phyloP scores from a whole-genome alignment of 257 asterid genomes.

The Ilex aquifolium region DNA sequence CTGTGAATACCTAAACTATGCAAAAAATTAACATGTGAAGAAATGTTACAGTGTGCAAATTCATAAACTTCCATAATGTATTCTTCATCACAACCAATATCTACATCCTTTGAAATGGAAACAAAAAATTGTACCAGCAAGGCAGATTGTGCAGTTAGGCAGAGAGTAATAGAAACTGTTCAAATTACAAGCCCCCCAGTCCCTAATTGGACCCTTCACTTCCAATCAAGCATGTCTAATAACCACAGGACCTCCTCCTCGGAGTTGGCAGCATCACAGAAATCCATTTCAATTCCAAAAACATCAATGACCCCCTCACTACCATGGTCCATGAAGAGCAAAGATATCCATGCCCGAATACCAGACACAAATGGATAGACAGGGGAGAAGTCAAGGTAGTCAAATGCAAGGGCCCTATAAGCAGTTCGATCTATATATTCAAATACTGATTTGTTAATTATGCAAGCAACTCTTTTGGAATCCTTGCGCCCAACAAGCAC shows the following conservation, averaged over 20 bases:
- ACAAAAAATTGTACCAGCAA: too few relatives aligned
- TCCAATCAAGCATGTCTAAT: slow-evolving; percentile 97
- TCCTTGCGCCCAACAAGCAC: slow-evolving; percentile 76
- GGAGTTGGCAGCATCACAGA: slow-evolving; percentile 83
- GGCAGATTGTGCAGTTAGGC: too few relatives aligned
- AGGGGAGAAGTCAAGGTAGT: slow-evolving; percentile 90
- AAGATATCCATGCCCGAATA: slow-evolving; percentile 94
- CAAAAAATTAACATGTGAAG: too few relatives aligned
- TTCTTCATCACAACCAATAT: too few relatives aligned
- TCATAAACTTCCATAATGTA: too few relatives aligned
- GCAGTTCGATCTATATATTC: slow-evolving; percentile 91
- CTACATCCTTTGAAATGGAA: too few relatives aligned
- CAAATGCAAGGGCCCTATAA: slow-evolving; percentile 80
- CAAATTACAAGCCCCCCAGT: too few relatives aligned
- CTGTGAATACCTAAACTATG: too few relatives aligned
- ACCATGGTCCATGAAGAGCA: slow-evolving; percentile 83
- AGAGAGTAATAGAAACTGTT: too few relatives aligned
- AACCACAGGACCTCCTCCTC: slow-evolving; percentile 85
- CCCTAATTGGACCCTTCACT: slow-evolving; percentile 26
- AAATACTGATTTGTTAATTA: slow-evolving; percentile 68
- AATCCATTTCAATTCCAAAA: slow-evolving; percentile 88
- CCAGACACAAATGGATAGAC: slow-evolving; percentile 74
- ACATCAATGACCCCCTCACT: slow-evolving; percentile 69
- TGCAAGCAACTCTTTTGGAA: slow-evolving; percentile 64
- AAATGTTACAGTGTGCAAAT: too few relatives aligned